phyloP scores from a whole-genome alignment of 2,329 filamentous ascomycete genomes.

The Botrytis fragariae region DNA sequence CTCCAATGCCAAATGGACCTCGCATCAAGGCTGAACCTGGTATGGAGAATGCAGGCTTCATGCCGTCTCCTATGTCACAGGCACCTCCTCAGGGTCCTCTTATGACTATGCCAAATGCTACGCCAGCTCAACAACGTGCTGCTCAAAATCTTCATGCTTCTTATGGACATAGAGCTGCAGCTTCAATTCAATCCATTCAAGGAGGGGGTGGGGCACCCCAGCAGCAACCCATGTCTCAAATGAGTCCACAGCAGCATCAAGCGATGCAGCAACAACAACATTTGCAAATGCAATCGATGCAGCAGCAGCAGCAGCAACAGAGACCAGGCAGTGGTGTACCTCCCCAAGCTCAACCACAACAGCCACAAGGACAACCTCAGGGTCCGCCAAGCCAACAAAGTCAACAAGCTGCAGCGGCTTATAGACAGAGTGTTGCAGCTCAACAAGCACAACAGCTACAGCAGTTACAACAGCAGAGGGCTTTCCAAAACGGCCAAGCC shows the following conservation, averaged over 20 bases:
- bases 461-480: slow-evolving; percentile 13
- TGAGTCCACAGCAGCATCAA: slow-evolving; percentile 29
- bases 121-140: slow-evolving; percentile 53
- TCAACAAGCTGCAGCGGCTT: slow-evolving; percentile 12
- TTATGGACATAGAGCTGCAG: slow-evolving; percentile 63
- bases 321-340: background rate
- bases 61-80: slow-evolving; percentile 20
- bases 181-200: slow-evolving; percentile 62
- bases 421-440: slow-evolving; percentile 13
- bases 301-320: background rate
- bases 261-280: slow-evolving; percentile 36
- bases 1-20: slow-evolving; percentile 31
- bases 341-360: background rate
- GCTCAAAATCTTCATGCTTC: slow-evolving; percentile 55
- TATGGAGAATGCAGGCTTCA: slow-evolving; percentile 30
- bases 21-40: slow-evolving; percentile 47
- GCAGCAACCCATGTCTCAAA: slow-evolving; percentile 32
- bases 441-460: slow-evolving; percentile 18
- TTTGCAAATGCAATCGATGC: background rate
- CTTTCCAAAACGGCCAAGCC: slow-evolving; percentile 29
- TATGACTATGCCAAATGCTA: slow-evolving; percentile 36
- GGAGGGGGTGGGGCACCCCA: slow-evolving; percentile 34
- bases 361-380: slow-evolving; percentile 6
- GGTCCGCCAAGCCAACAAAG: slow-evolving; percentile 10
- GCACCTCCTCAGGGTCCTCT: slow-evolving; percentile 30